These are phyloP conservation scores for Eutrema japonicum DNA, from an alignment of 345 rosid species.

Conservation along the genomic window DNA sequence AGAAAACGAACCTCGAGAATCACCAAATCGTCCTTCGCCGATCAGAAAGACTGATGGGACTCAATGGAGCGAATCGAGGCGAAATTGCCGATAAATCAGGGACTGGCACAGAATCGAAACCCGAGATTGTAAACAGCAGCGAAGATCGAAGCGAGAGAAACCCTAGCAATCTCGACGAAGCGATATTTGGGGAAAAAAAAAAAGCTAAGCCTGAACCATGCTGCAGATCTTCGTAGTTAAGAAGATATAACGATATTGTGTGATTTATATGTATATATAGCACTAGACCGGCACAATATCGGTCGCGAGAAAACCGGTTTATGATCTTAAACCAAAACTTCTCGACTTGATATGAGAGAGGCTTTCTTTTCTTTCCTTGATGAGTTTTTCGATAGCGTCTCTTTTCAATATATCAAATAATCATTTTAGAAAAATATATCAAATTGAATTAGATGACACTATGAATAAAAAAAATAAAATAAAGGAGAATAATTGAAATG, in stretches of 20 bases:
- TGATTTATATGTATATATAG: constrained; percentile 5
- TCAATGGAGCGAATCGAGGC: constrained; percentile 3
- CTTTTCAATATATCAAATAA: neutral
- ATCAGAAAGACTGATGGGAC: constrained; percentile 22
- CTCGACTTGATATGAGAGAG: neutral
- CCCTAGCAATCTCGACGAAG: constrained; percentile 47
- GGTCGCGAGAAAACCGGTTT: constrained; percentile 23
- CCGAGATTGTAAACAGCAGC: neutral
- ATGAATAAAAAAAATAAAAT: too few relatives aligned
- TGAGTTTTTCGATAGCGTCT: neutral
- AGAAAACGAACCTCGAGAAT: constrained; percentile 42
- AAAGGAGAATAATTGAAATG: too few relatives aligned
- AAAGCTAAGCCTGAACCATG: constrained; percentile 35
- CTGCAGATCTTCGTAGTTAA: constrained; percentile 27
- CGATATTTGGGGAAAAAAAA: constrained; percentile 42
- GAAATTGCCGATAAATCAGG: constrained; percentile 11
- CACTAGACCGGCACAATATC: constrained; percentile 27
- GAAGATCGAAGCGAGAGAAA: constrained; percentile 43
- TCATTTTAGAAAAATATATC: too few relatives aligned
- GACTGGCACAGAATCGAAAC: constrained; percentile 28
- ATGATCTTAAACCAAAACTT: neutral
- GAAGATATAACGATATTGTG: constrained; percentile 19
- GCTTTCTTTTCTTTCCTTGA: too few relatives aligned
- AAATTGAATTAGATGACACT: too few relatives aligned
- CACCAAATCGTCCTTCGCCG: constrained; percentile 15